Conservation (phyloP, 2,329 filamentous ascomycete species). For the Colletotrichum godetiae region DNA sequence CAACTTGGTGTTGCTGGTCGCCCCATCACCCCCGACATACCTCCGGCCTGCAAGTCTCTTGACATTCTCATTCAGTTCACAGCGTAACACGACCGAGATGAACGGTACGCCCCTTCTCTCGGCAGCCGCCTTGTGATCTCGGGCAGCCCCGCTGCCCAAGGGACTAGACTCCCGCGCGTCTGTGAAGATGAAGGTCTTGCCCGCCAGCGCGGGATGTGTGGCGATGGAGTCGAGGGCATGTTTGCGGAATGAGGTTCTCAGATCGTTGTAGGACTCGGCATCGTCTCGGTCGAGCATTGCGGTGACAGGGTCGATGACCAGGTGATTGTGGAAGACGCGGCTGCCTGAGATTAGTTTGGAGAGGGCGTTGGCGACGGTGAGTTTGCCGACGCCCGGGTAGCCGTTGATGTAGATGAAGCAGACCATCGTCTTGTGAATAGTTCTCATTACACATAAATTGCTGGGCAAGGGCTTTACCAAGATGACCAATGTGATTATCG, state of each 20-base stretch:
- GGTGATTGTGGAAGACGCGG: slow-evolving; percentile 45
- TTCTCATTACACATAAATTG: not conserved
- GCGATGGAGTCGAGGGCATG: slow-evolving; percentile 24
- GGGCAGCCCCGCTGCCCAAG: slow-evolving; percentile 13
- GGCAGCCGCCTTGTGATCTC: slow-evolving; percentile 40
- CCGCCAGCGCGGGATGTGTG: slow-evolving; percentile 10
- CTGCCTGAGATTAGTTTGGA: slow-evolving; percentile 40
- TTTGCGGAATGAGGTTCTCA: slow-evolving; percentile 28
- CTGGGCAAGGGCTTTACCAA: not conserved
- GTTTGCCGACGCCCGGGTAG: slow-evolving; percentile 46
- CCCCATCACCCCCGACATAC: slow-evolving; percentile 14
- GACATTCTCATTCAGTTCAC: slow-evolving; percentile 42
- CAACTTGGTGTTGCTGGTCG: slow-evolving; percentile 37
- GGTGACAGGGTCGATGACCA: slow-evolving; percentile 42
- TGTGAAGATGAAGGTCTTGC: slow-evolving; percentile 41
- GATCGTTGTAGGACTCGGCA: slow-evolving; percentile 39
- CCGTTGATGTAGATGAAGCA: slow-evolving; percentile 46
- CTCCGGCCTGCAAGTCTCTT: slow-evolving; percentile 29
- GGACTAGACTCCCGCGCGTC: slow-evolving; percentile 37
- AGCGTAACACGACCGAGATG: slow-evolving; percentile 43
- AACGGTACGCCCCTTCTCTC: slow-evolving; percentile 38
- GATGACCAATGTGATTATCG: not conserved
- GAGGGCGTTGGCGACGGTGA: slow-evolving; percentile 44
- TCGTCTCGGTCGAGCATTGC: slow-evolving; percentile 36
- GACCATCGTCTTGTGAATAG: slow-evolving; percentile 2